Base-by-base conservation (phyloP, 1,139 yeast genomes). In the Geotrichum klebahnii region DNA sequence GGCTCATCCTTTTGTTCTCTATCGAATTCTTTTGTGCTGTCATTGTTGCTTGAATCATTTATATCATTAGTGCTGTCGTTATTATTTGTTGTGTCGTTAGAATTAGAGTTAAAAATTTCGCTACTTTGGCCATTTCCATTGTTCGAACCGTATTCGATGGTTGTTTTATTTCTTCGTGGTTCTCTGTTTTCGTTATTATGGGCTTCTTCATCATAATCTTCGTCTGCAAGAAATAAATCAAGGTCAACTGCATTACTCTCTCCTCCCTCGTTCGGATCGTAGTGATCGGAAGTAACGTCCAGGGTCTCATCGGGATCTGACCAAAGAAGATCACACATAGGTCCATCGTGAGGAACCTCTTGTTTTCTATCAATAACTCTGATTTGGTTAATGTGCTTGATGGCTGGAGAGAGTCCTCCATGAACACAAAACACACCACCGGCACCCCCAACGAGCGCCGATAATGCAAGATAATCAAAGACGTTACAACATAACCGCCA, bases 301-400 rank as follows among this genome's bases (percentile, higher is more conserved):
- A 65, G 51, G 10, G 64, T 82, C 75, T 75, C 96, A 64, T 92
- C 98, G 1, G 98, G 98, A 63, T 92, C 98, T 2, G 95, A 84
- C 98, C 98, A 92, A 51, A 92, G 73, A 62, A 92, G 73, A 66
- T 92, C 98, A 71, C 98, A 92, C 96, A 92, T 90, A 36, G 97
- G 96, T 33, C 98, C 98, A 69, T 90, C 97, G 65, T 92, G 97
- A 17, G 98, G 98, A 36, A 92, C 97, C 69, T 92, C 98, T 70
- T 92, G 97, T 56, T 80, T 82, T 61, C 97, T 74, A 66, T 89
- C 94, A 54, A 89, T 80, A 53, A 81, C 79, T 56, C 95, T 73
- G 48, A 92, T 94, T 69, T 88, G 85, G 75, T 87, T 94, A 54
- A 92, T 77, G 31, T 83, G 77, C 57, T 82, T 83, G 56, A 90